Evolutionary conservation across 805 yeast genomes (phyloP).

Genomic region (Brettanomyces naardenensis): DNA sequence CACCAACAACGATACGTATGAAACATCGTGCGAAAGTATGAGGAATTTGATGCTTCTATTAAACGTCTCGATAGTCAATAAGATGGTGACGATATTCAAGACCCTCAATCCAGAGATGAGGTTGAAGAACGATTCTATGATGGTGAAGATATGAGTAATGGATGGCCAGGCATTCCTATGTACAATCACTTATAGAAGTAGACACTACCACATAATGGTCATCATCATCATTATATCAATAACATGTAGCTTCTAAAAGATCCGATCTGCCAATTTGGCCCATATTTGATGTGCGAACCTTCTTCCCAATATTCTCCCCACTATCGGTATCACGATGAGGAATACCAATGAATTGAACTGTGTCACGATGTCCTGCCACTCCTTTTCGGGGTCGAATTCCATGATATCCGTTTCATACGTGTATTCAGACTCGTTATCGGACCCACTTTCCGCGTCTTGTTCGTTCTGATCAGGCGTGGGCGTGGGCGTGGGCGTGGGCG

Average conservation of each 20-base stretch:
- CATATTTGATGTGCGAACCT: conserved; percentile 37
- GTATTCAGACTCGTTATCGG: conserved; percentile 18
- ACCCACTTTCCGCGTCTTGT: conserved; percentile 8
- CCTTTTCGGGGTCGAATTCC: conserved; percentile 44
- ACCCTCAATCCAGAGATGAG: conserved; percentile 14
- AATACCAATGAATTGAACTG: conserved; percentile 53
- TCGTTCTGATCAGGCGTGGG: no score
- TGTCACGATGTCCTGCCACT: conserved; percentile 63
- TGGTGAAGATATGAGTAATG: conserved; percentile 3
- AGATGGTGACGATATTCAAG: conserved; percentile 21
- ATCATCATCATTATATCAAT: not conserved
- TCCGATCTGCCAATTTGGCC: conserved; percentile 21
- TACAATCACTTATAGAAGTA: not conserved
- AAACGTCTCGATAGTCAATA: conserved; percentile 22
- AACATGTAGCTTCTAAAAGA: conserved; percentile 2
- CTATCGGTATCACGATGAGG: conserved; percentile 53
- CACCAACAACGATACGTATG: conserved; percentile 1
- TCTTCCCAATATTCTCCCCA: conserved; percentile 64
- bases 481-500: no score
- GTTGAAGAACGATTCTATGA: conserved; percentile 8
- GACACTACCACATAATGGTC: no score
- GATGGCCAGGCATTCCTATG: not conserved
- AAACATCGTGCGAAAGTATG: conserved; percentile 3
- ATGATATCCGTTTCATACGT: conserved; percentile 25
- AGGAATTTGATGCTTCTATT: conserved; percentile 17